Base-by-base conservation (phyloP, 2,329 filamentous ascomycete genomes). In the Cordyceps cicadae region DNA sequence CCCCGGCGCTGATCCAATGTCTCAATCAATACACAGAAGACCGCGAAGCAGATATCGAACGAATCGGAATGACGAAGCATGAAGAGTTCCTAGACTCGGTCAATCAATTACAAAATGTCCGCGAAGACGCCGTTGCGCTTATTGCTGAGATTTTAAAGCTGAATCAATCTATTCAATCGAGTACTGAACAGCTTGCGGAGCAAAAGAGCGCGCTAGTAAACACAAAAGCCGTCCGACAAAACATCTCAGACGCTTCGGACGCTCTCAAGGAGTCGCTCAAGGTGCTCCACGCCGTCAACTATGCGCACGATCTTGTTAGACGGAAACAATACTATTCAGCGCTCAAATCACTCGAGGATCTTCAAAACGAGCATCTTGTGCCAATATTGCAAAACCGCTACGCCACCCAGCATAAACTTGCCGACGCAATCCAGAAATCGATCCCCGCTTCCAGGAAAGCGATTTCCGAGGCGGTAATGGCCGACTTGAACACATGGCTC, bases 251-350 rank as follows among this genome's bases (percentile, higher is more conserved):
- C 68, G 91, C 92, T 12, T 90, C 89, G 1, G 86, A 91, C 72
- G 92, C 92, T 2, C 77, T 99, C 62, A 90, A 90, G 67, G 92
- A 96, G 67, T 97, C 93, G 63, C 79, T 99, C 43, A 92, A 94
- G 70, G 94, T 99, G 41, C 76, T 99, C 43, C 88, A 92, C 61
- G 87, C 95, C 9, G 92, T 96, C 56, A 99, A 99, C 69, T 87
- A 96, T 69, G 90, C 96, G 3, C 92, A 97, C 71, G 94, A 97
- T 59, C 79, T 99, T 62, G 83, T 97, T 53, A 85, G 86, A 45
- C 93, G 91, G 75, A 96, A 97, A 76, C 95, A 92, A 67, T 96
- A 97, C 72, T 99, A 99, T 72, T 91, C 89, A 6, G 94, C 94
- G 3, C 81, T 99, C 56, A 92, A 96, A 67, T 93, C 93, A 4